Evolutionary conservation across 805 yeast species (phyloP).

Genomic region (Spathaspora girioi): DNA sequence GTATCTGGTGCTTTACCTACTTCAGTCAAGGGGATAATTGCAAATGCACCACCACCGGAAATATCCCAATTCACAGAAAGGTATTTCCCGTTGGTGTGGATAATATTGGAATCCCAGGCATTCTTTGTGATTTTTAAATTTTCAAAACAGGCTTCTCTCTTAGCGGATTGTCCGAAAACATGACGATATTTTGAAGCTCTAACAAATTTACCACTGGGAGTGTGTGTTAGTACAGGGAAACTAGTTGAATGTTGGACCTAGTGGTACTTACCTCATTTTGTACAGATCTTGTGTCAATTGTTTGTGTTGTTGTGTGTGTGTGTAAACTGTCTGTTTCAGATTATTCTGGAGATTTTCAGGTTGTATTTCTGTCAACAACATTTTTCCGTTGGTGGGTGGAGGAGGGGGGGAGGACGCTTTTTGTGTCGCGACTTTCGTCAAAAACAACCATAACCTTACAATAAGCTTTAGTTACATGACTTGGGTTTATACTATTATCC

Average conservation of each 20-base stretch:
- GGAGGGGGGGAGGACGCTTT: no score
- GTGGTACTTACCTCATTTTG: neutral
- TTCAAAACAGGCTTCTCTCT: constrained; percentile 68
- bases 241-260: neutral
- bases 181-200: constrained; percentile 97
- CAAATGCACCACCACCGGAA: constrained; percentile 97
- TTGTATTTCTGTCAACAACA: no score
- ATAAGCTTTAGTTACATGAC: no score
- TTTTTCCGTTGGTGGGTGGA: no score
- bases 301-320: neutral
- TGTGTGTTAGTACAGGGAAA: neutral
- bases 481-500: no score
- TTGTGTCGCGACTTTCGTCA: no score
- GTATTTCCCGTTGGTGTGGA: constrained; percentile 83
- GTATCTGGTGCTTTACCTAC: constrained; percentile 92
- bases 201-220: constrained; percentile 73
- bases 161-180: constrained; percentile 85
- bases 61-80: constrained; percentile 89
- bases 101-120: constrained; percentile 94
- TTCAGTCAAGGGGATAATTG: constrained; percentile 81
- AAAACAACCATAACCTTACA: no score
- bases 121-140: constrained; percentile 78
- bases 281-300: neutral
- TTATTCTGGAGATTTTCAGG: no score
- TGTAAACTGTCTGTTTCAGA: neutral